Evolutionary conservation across 805 yeast genomes (phyloP).

Genomic region (Naumovozyma dairenensis): DNA sequence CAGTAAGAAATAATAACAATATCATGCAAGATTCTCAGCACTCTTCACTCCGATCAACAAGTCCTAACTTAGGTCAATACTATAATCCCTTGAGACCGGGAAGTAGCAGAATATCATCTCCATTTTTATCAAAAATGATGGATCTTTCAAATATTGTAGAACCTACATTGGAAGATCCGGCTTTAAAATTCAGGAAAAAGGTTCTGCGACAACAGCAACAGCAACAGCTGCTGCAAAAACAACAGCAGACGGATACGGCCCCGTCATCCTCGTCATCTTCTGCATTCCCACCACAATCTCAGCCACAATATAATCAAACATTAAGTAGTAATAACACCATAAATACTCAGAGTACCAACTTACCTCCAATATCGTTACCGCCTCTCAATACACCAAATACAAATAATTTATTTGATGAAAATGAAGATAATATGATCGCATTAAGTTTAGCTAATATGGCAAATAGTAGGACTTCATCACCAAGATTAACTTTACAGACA

Average conservation of each 20-base stretch:
- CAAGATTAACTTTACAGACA: slow-evolving; percentile 23
- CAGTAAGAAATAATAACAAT: neutral
- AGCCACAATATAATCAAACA: neutral
- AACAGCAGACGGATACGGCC: slow-evolving; percentile 2
- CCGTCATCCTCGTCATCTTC: slow-evolving; percentile 1
- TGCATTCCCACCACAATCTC: neutral
- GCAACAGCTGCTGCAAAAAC: slow-evolving; percentile 1
- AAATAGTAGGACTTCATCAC: slow-evolving; percentile 28
- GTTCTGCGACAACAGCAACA: no score
- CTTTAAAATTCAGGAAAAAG: slow-evolving; percentile 23
- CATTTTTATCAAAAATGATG: slow-evolving; percentile 29
- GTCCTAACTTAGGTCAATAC: slow-evolving; percentile 11
- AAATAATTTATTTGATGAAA: slow-evolving; percentile 22
- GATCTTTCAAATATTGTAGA: slow-evolving; percentile 29
- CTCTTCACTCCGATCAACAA: slow-evolving; percentile 2
- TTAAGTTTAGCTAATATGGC: slow-evolving; percentile 30
- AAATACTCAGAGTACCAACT: neutral
- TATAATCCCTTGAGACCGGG: slow-evolving; percentile 12
- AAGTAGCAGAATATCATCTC: slow-evolving; percentile 28
- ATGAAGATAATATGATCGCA: slow-evolving; percentile 29
- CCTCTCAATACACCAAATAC: neutral
- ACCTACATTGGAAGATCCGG: slow-evolving; percentile 30
- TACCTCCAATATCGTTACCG: neutral
- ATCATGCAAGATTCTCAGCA: neutral
- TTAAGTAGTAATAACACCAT: neutral